Percentiles rank a stretch among this genome's conserved stretches.
phyloP scores from a whole-genome alignment of 257 asterid genomes.

The Verbena officinalis region DNA sequence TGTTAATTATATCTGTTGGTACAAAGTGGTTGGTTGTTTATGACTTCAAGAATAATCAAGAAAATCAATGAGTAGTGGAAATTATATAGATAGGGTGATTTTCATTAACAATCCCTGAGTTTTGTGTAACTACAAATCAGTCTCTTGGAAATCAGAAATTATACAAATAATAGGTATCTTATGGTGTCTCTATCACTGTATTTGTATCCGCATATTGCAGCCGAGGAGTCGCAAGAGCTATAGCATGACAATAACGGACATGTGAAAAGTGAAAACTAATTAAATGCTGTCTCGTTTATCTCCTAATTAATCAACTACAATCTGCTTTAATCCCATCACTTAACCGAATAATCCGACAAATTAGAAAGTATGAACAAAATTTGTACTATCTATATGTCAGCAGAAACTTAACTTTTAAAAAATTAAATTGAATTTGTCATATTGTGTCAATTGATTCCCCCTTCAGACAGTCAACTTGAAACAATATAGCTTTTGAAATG shows the following conservation, averaged over 20 bases:
- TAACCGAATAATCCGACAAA: conserved; percentile 6
- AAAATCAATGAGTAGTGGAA: conserved; percentile 19
- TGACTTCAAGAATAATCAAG: conserved; percentile 1
- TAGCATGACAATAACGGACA: conserved; percentile 22
- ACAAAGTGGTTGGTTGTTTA: conserved; percentile 26
- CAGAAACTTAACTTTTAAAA: neutral
- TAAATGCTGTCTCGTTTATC: neutral
- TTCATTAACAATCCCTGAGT: too few species aligned
- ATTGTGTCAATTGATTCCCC: conserved; percentile 35
- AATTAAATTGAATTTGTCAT: conserved; percentile 8
- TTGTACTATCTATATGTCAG: conserved; percentile 3
- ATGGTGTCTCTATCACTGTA: conserved; percentile 19
- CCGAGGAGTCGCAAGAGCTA: conserved; percentile 16
- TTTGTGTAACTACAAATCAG: too few species aligned
- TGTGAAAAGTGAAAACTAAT: conserved; percentile 15
- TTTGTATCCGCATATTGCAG: conserved; percentile 10
- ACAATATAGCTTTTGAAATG: conserved; percentile 36
- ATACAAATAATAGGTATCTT: conserved; percentile 12
- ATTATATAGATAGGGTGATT: too few species aligned
- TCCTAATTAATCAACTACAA: conserved; percentile 4
- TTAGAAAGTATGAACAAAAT: conserved; percentile 4
- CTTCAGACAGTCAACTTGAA: conserved; percentile 35
- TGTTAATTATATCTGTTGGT: neutral
- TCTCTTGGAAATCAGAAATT: too few species aligned
- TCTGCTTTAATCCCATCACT: neutral